These are phyloP conservation scores for Tulasnella sp. DNA, from an alignment of 768 basidiomycete genomes.

Conservation along the genomic window DNA sequence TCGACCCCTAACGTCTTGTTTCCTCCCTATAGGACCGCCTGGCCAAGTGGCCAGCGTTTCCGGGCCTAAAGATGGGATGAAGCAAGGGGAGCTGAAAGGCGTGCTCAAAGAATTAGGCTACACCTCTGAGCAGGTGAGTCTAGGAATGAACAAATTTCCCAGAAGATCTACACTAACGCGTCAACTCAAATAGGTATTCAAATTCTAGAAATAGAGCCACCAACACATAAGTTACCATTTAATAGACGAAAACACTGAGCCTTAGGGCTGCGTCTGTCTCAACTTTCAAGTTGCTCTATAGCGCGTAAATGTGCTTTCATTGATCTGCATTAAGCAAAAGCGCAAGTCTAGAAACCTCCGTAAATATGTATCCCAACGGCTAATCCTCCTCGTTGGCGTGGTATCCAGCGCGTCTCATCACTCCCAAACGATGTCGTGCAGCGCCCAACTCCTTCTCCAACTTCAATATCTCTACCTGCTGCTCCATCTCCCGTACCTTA, in stretches of 20 bases:
- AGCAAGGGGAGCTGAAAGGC: constrained; percentile 76
- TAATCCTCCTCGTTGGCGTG: constrained; percentile 74
- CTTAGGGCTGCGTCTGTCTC: no score
- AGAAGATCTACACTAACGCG: not conserved
- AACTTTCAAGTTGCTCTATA: no score
- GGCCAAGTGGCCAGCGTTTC: constrained; percentile 79
- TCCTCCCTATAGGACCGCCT: constrained; percentile 51
- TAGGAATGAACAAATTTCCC: no score
- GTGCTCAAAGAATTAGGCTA: constrained; percentile 84
- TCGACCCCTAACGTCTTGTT: constrained; percentile 9
- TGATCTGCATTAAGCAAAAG: no score
- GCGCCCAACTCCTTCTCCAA: constrained; percentile 91
- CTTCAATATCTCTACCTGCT: constrained; percentile 95
- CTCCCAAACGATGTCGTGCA: constrained; percentile 68
- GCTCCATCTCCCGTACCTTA: constrained; percentile 98
- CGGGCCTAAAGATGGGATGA: constrained; percentile 79
- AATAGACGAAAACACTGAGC: no score
- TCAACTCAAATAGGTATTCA: constrained; percentile 23
- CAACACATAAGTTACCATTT: no score
- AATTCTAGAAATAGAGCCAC: constrained; percentile 28
- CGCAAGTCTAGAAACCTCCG: no score
- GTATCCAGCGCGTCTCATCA: constrained; percentile 82
- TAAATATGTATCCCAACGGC: not conserved
- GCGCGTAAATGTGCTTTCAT: no score
- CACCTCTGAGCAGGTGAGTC: constrained; percentile 63